Evolutionary conservation across 768 basidiomycete species (phyloP).

Genomic region (Clitopilus hobsonii): DNA sequence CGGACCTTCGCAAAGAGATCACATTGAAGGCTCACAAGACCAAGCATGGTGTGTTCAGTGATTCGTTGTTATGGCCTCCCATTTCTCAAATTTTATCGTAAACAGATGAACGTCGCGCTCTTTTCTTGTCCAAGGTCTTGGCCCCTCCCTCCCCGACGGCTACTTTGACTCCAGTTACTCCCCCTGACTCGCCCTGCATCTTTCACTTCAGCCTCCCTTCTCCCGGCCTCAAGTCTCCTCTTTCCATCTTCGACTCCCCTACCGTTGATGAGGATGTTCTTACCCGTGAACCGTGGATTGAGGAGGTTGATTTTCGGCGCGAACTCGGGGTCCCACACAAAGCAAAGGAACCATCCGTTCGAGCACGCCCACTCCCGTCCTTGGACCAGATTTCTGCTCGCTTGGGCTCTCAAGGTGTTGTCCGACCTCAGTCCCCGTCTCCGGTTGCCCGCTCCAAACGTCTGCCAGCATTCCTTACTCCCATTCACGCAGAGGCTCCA

Average conservation of each 20-base stretch:
- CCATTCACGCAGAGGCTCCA: background rate
- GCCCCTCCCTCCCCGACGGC: constrained; percentile 64
- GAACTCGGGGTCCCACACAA: constrained; percentile 21
- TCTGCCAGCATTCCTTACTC: background rate
- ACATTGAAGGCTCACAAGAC: constrained; percentile 67
- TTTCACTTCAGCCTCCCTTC: constrained; percentile 70
- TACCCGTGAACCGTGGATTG: constrained; percentile 49
- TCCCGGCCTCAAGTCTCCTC: constrained; percentile 59
- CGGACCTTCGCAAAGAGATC: constrained; percentile 70
- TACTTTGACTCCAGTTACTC: constrained; percentile 53
- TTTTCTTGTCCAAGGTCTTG: constrained; percentile 69
- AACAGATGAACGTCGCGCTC: constrained; percentile 69
- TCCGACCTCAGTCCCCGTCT: constrained; percentile 29
- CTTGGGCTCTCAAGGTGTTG: constrained; percentile 36
- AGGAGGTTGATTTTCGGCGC: constrained; percentile 58
- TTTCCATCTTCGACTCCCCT: constrained; percentile 45
- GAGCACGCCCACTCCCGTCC: constrained; percentile 46
- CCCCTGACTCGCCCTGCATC: constrained; percentile 65
- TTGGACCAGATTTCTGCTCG: constrained; percentile 75
- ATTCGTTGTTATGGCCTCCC: background rate
- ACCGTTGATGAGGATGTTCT: constrained; percentile 31
- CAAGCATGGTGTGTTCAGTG: constrained; percentile 58
- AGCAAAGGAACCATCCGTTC: constrained; percentile 11
- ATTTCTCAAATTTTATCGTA: background rate
- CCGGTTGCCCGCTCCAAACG: background rate